Conservation (phyloP, 225 moss, liverwort and hornwort genomes). For the Polytrichum commune region DNA sequence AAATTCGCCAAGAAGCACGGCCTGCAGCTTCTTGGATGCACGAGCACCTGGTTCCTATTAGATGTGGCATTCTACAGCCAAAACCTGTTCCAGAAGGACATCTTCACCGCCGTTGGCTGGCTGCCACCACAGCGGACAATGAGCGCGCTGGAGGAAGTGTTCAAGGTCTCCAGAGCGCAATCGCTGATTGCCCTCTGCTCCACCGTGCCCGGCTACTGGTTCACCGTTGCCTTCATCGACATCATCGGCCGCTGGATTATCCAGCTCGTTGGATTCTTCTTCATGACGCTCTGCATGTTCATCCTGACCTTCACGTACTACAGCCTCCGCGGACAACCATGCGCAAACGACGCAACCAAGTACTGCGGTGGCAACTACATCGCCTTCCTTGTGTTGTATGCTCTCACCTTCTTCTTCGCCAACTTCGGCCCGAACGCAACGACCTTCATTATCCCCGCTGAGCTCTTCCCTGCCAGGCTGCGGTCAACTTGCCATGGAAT, state of each 20-base stretch:
- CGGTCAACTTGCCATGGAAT: constrained; percentile 19
- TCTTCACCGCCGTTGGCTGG: constrained; percentile 49
- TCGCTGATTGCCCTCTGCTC: constrained; percentile 37
- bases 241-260: constrained; percentile 44
- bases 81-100: constrained; percentile 40
- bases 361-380: constrained; percentile 37
- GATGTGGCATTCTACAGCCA: constrained; percentile 34
- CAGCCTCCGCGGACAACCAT: constrained; percentile 16
- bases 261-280: constrained; percentile 50
- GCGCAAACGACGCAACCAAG: background rate
- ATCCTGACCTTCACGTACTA: constrained; percentile 53
- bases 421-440: constrained; percentile 60
- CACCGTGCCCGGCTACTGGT: constrained; percentile 45
- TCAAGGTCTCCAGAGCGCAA: constrained; percentile 26
- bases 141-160: constrained; percentile 34
- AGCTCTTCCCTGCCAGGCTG: constrained; percentile 47
- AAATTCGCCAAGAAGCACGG: constrained; percentile 34
- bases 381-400: constrained; percentile 38
- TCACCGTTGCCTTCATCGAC: constrained; percentile 25
- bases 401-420: constrained; percentile 29
- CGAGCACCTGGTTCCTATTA: constrained; percentile 28
- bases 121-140: constrained; percentile 25
- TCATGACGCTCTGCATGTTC: constrained; percentile 63
- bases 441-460: constrained; percentile 55
- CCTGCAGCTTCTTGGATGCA: constrained; percentile 24